These are phyloP conservation scores for Harringtonia lauricola DNA, from an alignment of 2,329 filamentous ascomycete genomes.

Conservation along the genomic window DNA sequence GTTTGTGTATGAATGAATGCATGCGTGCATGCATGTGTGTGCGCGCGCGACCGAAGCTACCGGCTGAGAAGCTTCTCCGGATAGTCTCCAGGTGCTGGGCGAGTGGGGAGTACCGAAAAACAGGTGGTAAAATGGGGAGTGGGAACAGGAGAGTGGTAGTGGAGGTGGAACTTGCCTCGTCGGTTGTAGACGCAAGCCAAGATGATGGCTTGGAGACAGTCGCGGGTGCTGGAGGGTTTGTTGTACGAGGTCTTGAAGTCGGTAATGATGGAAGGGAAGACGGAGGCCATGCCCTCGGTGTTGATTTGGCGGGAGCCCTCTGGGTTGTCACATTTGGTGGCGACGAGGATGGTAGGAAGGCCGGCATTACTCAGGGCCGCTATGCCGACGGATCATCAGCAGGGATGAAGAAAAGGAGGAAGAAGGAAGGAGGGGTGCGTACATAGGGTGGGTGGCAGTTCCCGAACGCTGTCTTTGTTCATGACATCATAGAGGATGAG, in stretches of 20 bases:
- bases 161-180: constrained; percentile 47
- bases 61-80: too few species aligned
- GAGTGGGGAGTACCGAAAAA: too few species aligned
- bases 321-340: constrained; percentile 80
- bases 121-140: background rate
- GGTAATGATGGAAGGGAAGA: constrained; percentile 58
- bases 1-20: too few species aligned
- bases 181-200: constrained; percentile 56
- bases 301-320: constrained; percentile 61
- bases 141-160: background rate
- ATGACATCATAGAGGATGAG: constrained; percentile 82
- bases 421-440: constrained; percentile 24
- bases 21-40: too few species aligned
- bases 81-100: too few species aligned
- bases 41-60: too few species aligned
- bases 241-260: constrained; percentile 64
- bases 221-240: constrained; percentile 60
- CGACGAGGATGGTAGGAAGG: constrained; percentile 70
- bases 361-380: constrained; percentile 62
- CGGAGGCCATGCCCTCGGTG: constrained; percentile 48
- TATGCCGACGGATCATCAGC: too few species aligned
- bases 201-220: constrained; percentile 66
- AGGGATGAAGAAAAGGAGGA: background rate
- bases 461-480: constrained; percentile 61
- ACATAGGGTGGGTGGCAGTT: constrained; percentile 70